Percentiles rank a stretch among this genome's conserved stretches.
These are phyloP conservation scores for Letharia columbiana DNA, from an alignment of 495 filamentous ascomycete genomes.

Conservation along the genomic window DNA sequence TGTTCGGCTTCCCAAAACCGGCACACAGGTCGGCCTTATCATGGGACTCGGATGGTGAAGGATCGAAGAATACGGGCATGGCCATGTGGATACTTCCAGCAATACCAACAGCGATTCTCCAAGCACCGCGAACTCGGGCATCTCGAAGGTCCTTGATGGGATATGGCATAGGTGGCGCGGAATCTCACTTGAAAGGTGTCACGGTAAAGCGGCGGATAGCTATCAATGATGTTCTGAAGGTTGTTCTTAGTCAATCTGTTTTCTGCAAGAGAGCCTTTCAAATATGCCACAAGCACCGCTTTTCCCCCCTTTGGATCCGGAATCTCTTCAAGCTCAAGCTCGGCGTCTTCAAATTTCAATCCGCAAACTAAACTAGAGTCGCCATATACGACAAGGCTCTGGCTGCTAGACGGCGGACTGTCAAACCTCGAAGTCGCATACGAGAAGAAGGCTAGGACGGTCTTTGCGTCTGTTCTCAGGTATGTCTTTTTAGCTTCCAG, in stretches of 20 bases:
- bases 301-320: constrained; percentile 1
- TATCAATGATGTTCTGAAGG: not conserved
- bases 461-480: not conserved
- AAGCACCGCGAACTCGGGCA: not conserved
- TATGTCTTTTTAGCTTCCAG: not conserved
- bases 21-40: not conserved
- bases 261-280: constrained; percentile 1
- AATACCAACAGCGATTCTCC: not conserved
- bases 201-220: constrained; percentile 1
- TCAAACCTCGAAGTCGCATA: not conserved
- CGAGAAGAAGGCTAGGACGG: not conserved
- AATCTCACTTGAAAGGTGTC: not conserved
- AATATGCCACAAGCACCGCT: not conserved
- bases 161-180: not conserved
- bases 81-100: not conserved
- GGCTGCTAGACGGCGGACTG: not conserved
- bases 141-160: not conserved
- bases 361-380: not conserved
- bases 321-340: not conserved
- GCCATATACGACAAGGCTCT: not conserved
- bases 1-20: not conserved
- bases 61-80: not conserved
- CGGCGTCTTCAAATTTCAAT: not conserved
- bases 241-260: not conserved
- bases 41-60: not conserved